Base-by-base conservation (phyloP, 129 eudicot genomes). In the carrot (Daucus carota) region DNA sequence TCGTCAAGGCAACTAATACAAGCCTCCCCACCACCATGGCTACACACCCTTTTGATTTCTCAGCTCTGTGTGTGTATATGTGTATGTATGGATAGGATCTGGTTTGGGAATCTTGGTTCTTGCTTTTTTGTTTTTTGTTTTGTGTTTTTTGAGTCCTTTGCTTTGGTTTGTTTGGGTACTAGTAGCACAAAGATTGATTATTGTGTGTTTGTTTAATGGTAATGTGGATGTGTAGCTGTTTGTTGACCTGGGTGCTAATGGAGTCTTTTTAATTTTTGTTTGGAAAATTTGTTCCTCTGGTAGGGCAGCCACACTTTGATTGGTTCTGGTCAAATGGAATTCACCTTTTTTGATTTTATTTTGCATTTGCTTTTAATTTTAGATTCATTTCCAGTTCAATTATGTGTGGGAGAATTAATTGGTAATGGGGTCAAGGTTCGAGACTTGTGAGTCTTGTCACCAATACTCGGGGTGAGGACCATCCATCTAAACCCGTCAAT, bases 1-100 rank as follows among this genome's bases (percentile, higher is more conserved):
- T 0, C 59, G 79, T 0, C 4, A 59, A 38, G 41, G 77, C 65
- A 75, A 70, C 42, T 17, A 66, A 24, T 4, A 31, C 18, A 74
- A 46, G 28, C 41, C 50, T 20, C 15, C 57, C 75, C 57, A 67
- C 40, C 75, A 33, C 79, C 72, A 76, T 76, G 12, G 18, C 79
- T 42, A 34, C n/a, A 57, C 65, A 57, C 65, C 65, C 65, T 24
- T 57, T 8, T n/a, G 11, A 57, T 57, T 24, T 6, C 31, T 24
- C 15, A 24, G 31, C 15, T 24, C 29, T 57, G 12, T 24, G 65
- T 54, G 28, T 57, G 31, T 57, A 3, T n/a, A 20, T 57, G 2
- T 57, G 15, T n/a, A n/a, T 22, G 62, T 52, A 8, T 52, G 22
- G 2, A 7, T 6, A 50, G 32, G 65, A 57, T 57, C 65, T n/a